Conservation (phyloP, 495 filamentous ascomycete genomes). For the Aspergillus biplanus region DNA sequence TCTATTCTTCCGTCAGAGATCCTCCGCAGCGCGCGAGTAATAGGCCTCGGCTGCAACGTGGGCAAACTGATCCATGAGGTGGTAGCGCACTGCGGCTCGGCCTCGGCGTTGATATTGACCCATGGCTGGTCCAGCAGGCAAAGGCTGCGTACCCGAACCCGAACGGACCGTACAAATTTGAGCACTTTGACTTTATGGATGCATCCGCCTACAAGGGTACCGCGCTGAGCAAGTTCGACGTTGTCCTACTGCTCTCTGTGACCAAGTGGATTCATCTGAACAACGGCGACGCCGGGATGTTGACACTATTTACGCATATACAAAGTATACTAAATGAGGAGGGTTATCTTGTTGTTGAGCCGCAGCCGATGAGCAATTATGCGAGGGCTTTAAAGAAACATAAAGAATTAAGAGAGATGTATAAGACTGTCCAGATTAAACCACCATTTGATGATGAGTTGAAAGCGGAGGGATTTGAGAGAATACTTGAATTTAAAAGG, state of each 20-base stretch:
- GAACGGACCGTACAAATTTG: not conserved
- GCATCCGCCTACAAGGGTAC: not conserved
- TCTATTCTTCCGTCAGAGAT: slow-evolving; percentile 4
- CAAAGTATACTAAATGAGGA: slow-evolving; percentile 5
- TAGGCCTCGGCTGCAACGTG: slow-evolving; percentile 6
- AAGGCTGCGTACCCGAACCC: slow-evolving; percentile 11
- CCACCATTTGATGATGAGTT: slow-evolving; percentile 8
- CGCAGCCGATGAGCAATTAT: slow-evolving; percentile 7
- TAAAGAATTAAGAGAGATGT: slow-evolving; percentile 6
- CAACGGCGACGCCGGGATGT: slow-evolving; percentile 4
- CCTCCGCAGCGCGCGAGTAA: slow-evolving; percentile 2
- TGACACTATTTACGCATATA: slow-evolving; percentile 5
- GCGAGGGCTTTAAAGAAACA: slow-evolving; percentile 3
- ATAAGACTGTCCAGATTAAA: slow-evolving; percentile 6
- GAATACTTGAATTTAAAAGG: not conserved
- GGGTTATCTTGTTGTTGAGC: slow-evolving; percentile 8
- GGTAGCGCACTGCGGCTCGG: not conserved
- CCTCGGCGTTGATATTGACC: slow-evolving; percentile 9
- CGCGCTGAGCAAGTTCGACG: slow-evolving; percentile 1
- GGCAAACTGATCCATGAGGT: slow-evolving; percentile 6
- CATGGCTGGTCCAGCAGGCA: slow-evolving; percentile 7
- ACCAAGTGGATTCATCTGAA: slow-evolving; percentile 10
- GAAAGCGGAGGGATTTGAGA: slow-evolving; percentile 7
- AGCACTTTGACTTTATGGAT: slow-evolving; percentile 9
- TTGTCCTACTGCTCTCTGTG: slow-evolving; percentile 7